A percentile compares a stretch with the other conserved stretches of the same genome.
phyloP scores from a whole-genome alignment of 148 eudicot genomes.

The Camellia granthamiana region DNA sequence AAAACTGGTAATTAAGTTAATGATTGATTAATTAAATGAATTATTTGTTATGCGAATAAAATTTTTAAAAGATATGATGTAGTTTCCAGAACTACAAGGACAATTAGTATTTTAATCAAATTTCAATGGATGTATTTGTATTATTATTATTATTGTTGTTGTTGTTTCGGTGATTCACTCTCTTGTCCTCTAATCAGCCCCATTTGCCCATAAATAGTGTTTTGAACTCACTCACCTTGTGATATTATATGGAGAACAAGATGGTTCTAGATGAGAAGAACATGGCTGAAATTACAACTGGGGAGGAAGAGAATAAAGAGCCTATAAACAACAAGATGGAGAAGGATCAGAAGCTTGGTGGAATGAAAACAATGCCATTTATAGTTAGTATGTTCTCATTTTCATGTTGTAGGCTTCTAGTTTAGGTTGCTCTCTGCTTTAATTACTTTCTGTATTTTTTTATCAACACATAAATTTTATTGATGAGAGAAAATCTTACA shows the following conservation, averaged over 20 bases:
- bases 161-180: background rate
- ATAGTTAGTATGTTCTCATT: slow-evolving; percentile 56
- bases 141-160: background rate
- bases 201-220: background rate
- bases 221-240: background rate
- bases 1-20: too few species aligned
- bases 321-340: slow-evolving; percentile 23
- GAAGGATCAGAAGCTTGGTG: slow-evolving; percentile 39
- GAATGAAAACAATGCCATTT: slow-evolving; percentile 80
- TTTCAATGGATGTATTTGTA: too few species aligned
- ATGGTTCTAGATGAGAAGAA: slow-evolving; percentile 5
- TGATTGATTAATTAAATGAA: too few species aligned
- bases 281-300: background rate
- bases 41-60: too few species aligned
- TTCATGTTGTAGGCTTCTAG: background rate
- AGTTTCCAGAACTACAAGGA: too few species aligned
- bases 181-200: background rate
- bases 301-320: slow-evolving; percentile 25
- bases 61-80: too few species aligned
- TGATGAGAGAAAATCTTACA: too few species aligned
- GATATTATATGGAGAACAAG: background rate
- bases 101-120: too few species aligned
- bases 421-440: background rate
- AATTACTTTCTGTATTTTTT: background rate
- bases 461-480: too few species aligned